Percentiles rank a stretch among this genome's conserved stretches.
phyloP scores from a whole-genome alignment of 2,329 filamentous ascomycete species.

The Aspergillus fumigatus region DNA sequence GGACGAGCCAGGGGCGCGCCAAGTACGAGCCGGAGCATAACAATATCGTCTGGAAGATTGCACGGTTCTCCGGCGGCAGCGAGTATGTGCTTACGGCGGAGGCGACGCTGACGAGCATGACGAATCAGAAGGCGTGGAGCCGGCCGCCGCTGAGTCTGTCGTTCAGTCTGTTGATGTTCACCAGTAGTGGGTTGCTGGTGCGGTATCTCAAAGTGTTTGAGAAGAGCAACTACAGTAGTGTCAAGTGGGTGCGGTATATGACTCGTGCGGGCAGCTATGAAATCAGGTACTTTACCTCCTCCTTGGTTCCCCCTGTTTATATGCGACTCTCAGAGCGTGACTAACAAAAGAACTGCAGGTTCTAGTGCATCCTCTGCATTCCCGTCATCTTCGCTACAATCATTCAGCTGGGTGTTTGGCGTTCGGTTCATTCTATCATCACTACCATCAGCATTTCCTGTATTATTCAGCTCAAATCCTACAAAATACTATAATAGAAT shows the following conservation, averaged over 20 bases:
- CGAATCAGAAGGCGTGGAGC: slow-evolving; percentile 95
- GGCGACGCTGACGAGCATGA: slow-evolving; percentile 91
- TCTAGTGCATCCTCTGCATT: slow-evolving; percentile 9
- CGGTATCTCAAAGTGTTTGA: slow-evolving; percentile 98
- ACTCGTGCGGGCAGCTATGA: slow-evolving; percentile 96
- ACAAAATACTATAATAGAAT: not conserved
- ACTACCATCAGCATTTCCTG: not conserved
- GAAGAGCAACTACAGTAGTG: slow-evolving; percentile 97
- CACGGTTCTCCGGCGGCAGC: slow-evolving; percentile 95
- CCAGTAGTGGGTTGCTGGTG: slow-evolving; percentile 85
- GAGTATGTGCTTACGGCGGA: slow-evolving; percentile 95
- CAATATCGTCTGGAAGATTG: slow-evolving; percentile 98
- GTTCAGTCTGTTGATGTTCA: slow-evolving; percentile 97
- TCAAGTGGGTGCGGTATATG: slow-evolving; percentile 99
- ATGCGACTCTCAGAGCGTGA: slow-evolving; percentile 7
- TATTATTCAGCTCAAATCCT: not conserved
- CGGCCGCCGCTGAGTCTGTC: slow-evolving; percentile 85
- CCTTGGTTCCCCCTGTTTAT: no score
- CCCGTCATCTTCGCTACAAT: slow-evolving; percentile 1
- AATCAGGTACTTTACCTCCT: slow-evolving; percentile 61
- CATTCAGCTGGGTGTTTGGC: slow-evolving; percentile 25
- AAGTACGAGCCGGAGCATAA: slow-evolving; percentile 99
- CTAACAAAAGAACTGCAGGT: slow-evolving; percentile 8
- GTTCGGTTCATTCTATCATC: slow-evolving; percentile 11
- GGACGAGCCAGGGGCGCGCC: slow-evolving; percentile 91